Base-by-base conservation (phyloP, 345 rosid species). In the Barbarea vulgaris region DNA sequence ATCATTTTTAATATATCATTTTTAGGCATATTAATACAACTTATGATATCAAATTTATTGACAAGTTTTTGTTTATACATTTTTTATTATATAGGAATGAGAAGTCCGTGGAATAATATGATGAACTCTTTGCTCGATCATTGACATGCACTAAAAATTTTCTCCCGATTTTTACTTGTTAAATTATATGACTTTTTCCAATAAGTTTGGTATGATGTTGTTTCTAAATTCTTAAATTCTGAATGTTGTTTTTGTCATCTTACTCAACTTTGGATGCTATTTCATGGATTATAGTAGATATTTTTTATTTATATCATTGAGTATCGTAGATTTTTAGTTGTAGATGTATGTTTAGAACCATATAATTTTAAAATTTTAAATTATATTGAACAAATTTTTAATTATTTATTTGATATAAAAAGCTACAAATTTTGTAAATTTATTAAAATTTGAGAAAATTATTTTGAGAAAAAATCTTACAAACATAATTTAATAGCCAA, bases 151-250 rank as follows among this genome's bases (percentile, higher is more conserved):
- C 10, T 76, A 15, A 5, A 53, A 12, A 19, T 11, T 2, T 37
- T 41, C 21, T 50, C 25, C 44, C 3, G 4, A 9, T 48, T 21
- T 67, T 3, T n/a, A 27, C 13, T 42, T 28, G 4, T 14, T 5
- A 36, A 56, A 14, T 14, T 19, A 24, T 24, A 13, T 24, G 51
- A 55, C 3, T 47, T 39, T 4, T 44, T 31, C 33, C 33, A 24
- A 30, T 17, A 55, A 31, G 14, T 66, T 74, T 47, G 73, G 2
- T 67, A 48, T 75, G 60, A 2, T 58, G 14, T 57, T 74, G 25
- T 67, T 46, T 24, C n/a, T 11, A 46, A 58, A 18, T 19, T 59
- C 13, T 59, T 34, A 1, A 59, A 34, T 3, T 56, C 14, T 11
- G 28, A 28, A 59, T 59, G 4, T 34, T 34, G 46, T 36, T 59